These are phyloP conservation scores for Gynochthodes officinalis DNA, from an alignment of 257 asterid species.

Conservation along the genomic window DNA sequence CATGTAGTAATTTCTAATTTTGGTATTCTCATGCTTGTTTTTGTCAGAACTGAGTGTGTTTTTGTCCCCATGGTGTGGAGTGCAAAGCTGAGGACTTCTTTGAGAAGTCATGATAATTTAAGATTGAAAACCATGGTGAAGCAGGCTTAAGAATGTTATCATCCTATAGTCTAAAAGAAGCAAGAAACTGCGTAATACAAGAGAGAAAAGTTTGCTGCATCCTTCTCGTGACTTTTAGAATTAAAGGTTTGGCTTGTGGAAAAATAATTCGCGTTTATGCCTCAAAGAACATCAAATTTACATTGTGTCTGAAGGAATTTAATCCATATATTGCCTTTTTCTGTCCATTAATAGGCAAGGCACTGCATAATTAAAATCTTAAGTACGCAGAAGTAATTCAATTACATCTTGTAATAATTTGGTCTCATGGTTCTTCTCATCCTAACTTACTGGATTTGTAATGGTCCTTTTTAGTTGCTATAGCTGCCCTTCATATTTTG, in stretches of 20 bases:
- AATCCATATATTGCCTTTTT: background rate
- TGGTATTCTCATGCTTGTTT: background rate
- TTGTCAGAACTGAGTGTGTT: background rate
- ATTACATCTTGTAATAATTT: background rate
- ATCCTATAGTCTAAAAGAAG: background rate
- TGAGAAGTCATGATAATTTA: background rate
- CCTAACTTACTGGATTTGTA: background rate
- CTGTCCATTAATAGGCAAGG: background rate
- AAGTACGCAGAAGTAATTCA: background rate
- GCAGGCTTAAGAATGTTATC: background rate
- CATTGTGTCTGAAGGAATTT: background rate
- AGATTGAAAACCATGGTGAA: background rate
- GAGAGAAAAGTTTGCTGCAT: background rate
- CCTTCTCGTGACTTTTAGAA: background rate
- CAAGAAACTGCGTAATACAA: background rate
- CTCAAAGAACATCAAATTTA: background rate
- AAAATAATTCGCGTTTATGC: background rate
- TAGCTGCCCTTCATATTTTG: background rate
- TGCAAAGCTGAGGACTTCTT: background rate
- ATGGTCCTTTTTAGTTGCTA: background rate
- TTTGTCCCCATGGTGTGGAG: background rate
- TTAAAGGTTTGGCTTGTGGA: background rate
- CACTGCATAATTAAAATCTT: background rate
- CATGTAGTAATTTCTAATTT: slow-evolving; percentile 48
- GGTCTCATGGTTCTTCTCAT: background rate